Base-by-base conservation (phyloP, 2,329 filamentous ascomycete genomes). In the Hyphodiscus sp. region DNA sequence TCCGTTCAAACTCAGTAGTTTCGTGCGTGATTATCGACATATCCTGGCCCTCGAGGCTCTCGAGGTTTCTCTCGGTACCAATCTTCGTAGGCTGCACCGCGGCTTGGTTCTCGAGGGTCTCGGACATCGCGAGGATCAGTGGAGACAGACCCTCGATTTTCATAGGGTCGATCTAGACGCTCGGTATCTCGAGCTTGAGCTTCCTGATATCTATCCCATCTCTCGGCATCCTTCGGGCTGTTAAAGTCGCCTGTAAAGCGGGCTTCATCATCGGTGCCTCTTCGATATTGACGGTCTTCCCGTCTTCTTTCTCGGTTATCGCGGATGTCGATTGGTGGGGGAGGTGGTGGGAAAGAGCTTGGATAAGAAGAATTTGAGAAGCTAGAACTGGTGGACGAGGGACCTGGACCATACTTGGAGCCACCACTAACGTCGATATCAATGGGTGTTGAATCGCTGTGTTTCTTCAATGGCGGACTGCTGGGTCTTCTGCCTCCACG, bases 211-310 rank as follows among this genome's bases (percentile, higher is more conserved):
- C 64, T 54, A 54, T 67, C 65, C 60, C 60, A 66, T 46, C 57
- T 59, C 51, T 67, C 65, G 16, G 65, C 64, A 52, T 67, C 64
- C 42, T 63, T 55, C 2, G 65, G 65, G 56, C 60, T 62, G 20
- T 58, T 64, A 42, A 66, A 62, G 8, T 67, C 63, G 26, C 53
- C 59, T 15, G 57, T 44, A 18, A 58, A 53, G 44, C 57, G 53
- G 3, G 51, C 30, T 10, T 64, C 62, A 2, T 65, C 63, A 9
- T 65, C 63, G 5, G 54, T 47, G 10, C 52, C 54, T 47, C 57
- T 52, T 2, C 58, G 44, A 29, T 58, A 54, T 30, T 50, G 51
- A 7, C 59, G 56, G 6, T 65, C 60, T 20, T 65, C 62, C 41
- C 62, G 45, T 20, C 59, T 47, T 8, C 58, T 47, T 18, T 59